phyloP scores from a whole-genome alignment of 108 stramenopile species.

The Pseudonitzschia multistriata region DNA sequence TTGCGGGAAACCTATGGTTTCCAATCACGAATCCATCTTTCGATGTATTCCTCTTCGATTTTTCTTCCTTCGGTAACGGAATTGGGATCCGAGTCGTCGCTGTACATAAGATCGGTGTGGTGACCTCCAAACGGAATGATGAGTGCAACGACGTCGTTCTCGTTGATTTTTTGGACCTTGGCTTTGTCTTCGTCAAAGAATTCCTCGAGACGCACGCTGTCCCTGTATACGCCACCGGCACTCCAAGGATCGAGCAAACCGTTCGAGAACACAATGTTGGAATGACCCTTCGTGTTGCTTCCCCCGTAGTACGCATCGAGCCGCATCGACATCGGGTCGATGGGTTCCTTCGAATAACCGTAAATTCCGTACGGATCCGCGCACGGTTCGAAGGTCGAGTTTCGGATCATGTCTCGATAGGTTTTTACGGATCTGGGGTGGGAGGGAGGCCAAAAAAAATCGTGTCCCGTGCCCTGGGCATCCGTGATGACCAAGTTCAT shows the following conservation, averaged over 20 bases:
- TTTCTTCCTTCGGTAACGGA: slow-evolving; percentile 50
- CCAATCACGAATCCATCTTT: slow-evolving; percentile 54
- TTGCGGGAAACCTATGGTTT: neutral
- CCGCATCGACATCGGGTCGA: slow-evolving; percentile 57
- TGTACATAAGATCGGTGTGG: slow-evolving; percentile 87
- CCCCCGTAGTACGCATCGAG: slow-evolving; percentile 62
- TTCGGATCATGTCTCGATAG: slow-evolving; percentile 38
- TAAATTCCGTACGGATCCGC: slow-evolving; percentile 49
- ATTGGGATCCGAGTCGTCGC: slow-evolving; percentile 53
- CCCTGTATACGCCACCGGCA: slow-evolving; percentile 60
- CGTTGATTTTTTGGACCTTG: slow-evolving; percentile 37
- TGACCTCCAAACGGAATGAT: slow-evolving; percentile 80
- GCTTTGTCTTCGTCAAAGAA: neutral
- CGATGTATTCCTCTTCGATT: slow-evolving; percentile 47
- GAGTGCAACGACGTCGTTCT: slow-evolving; percentile 50
- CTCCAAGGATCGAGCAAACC: slow-evolving; percentile 89
- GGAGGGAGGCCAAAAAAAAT: slow-evolving; percentile 78
- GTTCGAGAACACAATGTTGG: slow-evolving; percentile 88
- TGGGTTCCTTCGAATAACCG: slow-evolving; percentile 42
- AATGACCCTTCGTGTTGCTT: slow-evolving; percentile 40
- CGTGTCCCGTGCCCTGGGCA: slow-evolving; percentile 53
- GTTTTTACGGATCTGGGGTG: slow-evolving; percentile 33
- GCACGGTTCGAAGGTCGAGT: slow-evolving; percentile 25
- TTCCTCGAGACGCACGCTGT: slow-evolving; percentile 7
- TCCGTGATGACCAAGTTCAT: slow-evolving; percentile 58